phyloP scores from a whole-genome alignment of 2,329 filamentous ascomycete species.

The Microdochium bolleyi region DNA sequence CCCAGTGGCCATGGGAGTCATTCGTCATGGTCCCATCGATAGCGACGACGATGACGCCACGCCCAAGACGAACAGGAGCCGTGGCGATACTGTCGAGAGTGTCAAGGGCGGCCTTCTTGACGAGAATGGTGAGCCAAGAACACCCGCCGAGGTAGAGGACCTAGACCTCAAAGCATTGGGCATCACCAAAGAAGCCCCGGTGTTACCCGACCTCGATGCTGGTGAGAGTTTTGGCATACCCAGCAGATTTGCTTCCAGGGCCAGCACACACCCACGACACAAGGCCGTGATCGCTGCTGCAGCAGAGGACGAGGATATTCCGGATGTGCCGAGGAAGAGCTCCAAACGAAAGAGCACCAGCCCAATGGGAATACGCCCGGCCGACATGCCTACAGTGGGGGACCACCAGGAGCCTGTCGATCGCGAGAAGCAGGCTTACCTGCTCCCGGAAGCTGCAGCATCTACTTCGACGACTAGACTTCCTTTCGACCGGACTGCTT shows the following conservation, averaged over 20 bases:
- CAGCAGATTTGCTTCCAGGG: conserved; percentile 53
- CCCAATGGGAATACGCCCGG: background rate
- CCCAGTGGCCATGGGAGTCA: conserved; percentile 53
- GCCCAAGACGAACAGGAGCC: conserved; percentile 20
- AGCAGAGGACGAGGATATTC: conserved; percentile 14
- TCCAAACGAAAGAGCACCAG: conserved; percentile 47
- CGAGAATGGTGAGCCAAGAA: conserved; percentile 33
- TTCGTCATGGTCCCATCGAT: conserved; percentile 54
- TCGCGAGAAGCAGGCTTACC: conserved; percentile 7
- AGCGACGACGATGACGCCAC: conserved; percentile 50
- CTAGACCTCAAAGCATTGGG: conserved; percentile 12
- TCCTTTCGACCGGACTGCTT: conserved; percentile 50
- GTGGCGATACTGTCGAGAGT: conserved; percentile 17
- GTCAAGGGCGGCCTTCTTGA: conserved; percentile 33
- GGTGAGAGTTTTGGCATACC: conserved; percentile 55
- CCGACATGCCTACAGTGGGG: conserved; percentile 1
- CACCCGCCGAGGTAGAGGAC: background rate
- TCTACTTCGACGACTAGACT: conserved; percentile 27
- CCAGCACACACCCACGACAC: conserved; percentile 32
- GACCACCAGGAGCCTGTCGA: conserved; percentile 7
- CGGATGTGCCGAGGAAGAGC: conserved; percentile 63
- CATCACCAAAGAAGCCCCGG: conserved; percentile 42
- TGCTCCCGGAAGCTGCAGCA: conserved; percentile 6
- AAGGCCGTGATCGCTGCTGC: conserved; percentile 23
- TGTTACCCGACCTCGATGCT: conserved; percentile 51